A percentile compares a stretch with the other conserved stretches of the same genome.
Evolutionary conservation across 305 asterid species (phyloP).

Genomic region (Fraxinus latifolia): DNA sequence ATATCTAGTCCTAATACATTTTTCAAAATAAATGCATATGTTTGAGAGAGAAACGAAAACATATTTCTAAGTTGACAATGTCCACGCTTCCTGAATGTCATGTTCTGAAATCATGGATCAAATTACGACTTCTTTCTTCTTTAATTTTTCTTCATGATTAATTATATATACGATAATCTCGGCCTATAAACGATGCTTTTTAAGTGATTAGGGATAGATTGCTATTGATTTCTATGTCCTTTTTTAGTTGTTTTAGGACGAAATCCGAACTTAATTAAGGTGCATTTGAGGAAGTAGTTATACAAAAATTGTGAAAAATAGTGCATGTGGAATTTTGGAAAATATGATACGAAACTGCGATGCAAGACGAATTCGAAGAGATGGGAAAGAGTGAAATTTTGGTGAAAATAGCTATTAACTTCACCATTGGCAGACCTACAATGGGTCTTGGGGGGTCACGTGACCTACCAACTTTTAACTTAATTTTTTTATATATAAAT

Average conservation of each 20-base stretch:
- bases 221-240: neutral
- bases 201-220: neutral
- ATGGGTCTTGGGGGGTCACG: neutral
- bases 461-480: too few relatives aligned
- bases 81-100: neutral
- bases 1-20: neutral
- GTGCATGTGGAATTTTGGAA: neutral
- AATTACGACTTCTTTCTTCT: neutral
- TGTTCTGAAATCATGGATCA: neutral
- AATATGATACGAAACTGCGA: too few relatives aligned
- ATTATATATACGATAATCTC: neutral
- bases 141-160: neutral
- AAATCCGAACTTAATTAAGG: neutral
- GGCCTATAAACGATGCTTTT: neutral
- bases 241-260: neutral
- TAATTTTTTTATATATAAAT: too few relatives aligned
- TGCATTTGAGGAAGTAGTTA: neutral
- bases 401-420: neutral
- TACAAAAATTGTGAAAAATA: neutral
- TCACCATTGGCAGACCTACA: neutral
- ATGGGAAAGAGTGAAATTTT: neutral
- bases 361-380: neutral
- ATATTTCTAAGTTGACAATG: neutral
- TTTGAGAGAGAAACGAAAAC: neutral
- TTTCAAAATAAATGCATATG: neutral